Percentiles rank a stretch among this genome's conserved stretches.
Conservation (phyloP, 2,329 filamentous ascomycete species). For the Aspergillus spinulosporus region DNA sequence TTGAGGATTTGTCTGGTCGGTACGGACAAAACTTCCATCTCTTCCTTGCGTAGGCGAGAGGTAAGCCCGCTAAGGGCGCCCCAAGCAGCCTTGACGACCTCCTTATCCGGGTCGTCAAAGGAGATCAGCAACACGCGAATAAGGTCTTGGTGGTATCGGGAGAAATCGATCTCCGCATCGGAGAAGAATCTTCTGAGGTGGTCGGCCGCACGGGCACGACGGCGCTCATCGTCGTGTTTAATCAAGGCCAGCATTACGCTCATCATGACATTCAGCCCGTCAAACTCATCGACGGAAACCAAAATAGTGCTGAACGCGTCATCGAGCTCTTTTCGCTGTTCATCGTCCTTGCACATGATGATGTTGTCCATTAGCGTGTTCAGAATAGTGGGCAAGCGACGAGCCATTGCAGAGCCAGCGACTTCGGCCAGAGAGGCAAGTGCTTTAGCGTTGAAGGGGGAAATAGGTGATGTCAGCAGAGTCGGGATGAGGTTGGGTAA, state of each 20-base stretch:
- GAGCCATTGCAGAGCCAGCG: slow-evolving; percentile 84
- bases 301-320: slow-evolving; percentile 85
- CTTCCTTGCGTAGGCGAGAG: slow-evolving; percentile 87
- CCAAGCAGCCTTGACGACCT: slow-evolving; percentile 89
- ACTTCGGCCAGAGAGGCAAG: slow-evolving; percentile 91
- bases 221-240: slow-evolving; percentile 89
- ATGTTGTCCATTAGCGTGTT: slow-evolving; percentile 95
- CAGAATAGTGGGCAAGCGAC: slow-evolving; percentile 83
- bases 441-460: slow-evolving; percentile 90
- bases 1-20: slow-evolving; percentile 84
- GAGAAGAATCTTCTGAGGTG: slow-evolving; percentile 87
- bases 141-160: slow-evolving; percentile 92
- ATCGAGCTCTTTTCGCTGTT: slow-evolving; percentile 70
- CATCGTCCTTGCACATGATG: slow-evolving; percentile 68
- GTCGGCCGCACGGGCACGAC: slow-evolving; percentile 72
- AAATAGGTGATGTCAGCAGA: slow-evolving; percentile 83
- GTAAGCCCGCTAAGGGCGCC: slow-evolving; percentile 82
- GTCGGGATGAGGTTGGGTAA: slow-evolving; percentile 94
- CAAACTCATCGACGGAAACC: slow-evolving; percentile 89
- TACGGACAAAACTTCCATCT: slow-evolving; percentile 90
- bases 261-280: slow-evolving; percentile 94
- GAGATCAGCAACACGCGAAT: slow-evolving; percentile 86
- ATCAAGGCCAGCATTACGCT: slow-evolving; percentile 83
- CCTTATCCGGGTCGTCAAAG: slow-evolving; percentile 81
- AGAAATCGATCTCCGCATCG: slow-evolving; percentile 80